Percentiles rank a stretch among this genome's conserved stretches.
These are phyloP conservation scores for Annulohypoxylon maeteangense DNA, from an alignment of 495 filamentous ascomycete species.

Conservation along the genomic window DNA sequence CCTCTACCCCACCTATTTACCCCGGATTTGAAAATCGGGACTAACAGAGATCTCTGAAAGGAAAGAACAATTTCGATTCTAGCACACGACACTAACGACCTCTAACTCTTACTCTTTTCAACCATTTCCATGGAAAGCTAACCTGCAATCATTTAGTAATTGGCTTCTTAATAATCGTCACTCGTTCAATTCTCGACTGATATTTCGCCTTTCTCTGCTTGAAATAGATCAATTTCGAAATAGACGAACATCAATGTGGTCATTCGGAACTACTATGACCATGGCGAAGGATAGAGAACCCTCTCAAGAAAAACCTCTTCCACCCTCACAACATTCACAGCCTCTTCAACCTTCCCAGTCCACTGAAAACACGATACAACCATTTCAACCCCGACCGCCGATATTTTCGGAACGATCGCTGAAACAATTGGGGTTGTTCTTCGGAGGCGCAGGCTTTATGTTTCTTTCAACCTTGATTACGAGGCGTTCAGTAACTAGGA, in stretches of 20 bases:
- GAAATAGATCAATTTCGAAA: not conserved
- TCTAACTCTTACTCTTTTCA: not conserved
- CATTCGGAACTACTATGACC: slow-evolving; percentile 50
- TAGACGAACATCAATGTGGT: slow-evolving; percentile 43
- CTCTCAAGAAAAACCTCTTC: slow-evolving; percentile 18
- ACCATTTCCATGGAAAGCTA: not conserved
- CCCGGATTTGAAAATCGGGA: slow-evolving; percentile 32
- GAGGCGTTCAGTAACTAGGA: slow-evolving; percentile 69
- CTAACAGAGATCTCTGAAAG: not conserved
- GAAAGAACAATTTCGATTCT: slow-evolving; percentile 7
- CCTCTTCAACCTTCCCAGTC: slow-evolving; percentile 7
- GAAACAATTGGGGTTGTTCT: slow-evolving; percentile 68
- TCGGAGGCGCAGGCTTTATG: slow-evolving; percentile 78
- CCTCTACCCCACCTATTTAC: slow-evolving; percentile 16
- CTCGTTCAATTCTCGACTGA: not conserved
- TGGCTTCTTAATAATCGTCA: not conserved
- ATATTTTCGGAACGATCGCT: slow-evolving; percentile 54
- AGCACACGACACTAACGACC: slow-evolving; percentile 18
- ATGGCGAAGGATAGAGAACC: slow-evolving; percentile 47
- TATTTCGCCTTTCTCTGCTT: not conserved
- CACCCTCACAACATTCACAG: not conserved
- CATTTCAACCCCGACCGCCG: slow-evolving; percentile 25
- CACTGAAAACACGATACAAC: slow-evolving; percentile 25
- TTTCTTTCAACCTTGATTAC: slow-evolving; percentile 74
- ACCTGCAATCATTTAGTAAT: not conserved